Conservation (phyloP, 2,329 filamentous ascomycete species). For the Colletotrichum nymphaeae region DNA sequence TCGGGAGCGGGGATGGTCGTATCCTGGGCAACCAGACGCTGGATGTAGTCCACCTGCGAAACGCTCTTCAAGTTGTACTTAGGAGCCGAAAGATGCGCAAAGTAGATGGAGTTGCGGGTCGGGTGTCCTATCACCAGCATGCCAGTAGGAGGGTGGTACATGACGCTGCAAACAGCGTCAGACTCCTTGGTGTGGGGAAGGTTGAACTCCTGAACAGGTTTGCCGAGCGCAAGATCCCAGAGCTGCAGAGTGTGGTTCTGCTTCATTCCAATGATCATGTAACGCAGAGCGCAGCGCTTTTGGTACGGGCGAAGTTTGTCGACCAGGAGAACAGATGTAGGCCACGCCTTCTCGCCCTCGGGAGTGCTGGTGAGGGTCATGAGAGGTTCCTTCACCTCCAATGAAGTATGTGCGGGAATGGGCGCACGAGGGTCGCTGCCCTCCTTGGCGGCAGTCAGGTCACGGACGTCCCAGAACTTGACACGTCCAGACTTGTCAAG, state of each 20-base stretch:
- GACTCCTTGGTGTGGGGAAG: constrained; percentile 96
- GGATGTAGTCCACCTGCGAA: constrained; percentile 89
- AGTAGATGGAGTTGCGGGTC: constrained; percentile 96
- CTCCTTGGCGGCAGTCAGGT: constrained; percentile 70
- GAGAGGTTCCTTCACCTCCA: constrained; percentile 87
- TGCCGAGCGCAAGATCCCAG: constrained; percentile 95
- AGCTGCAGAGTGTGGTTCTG: constrained; percentile 98
- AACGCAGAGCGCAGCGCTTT: constrained; percentile 89
- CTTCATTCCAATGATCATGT: constrained; percentile 98
- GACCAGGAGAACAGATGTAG: constrained; percentile 93
- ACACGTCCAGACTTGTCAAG: constrained; percentile 96
- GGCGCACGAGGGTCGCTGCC: constrained; percentile 62
- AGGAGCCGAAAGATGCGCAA: constrained; percentile 93
- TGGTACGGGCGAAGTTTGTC: constrained; percentile 95
- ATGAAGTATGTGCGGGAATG: constrained; percentile 65
- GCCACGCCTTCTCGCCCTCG: constrained; percentile 93
- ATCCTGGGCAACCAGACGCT: constrained; percentile 80
- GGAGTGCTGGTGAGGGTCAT: constrained; percentile 89
- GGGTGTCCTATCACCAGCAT: constrained; percentile 97
- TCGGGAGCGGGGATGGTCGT: constrained; percentile 83
- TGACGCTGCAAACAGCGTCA: constrained; percentile 96
- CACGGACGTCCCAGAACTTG: constrained; percentile 97
- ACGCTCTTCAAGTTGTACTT: constrained; percentile 87
- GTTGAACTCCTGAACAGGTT: constrained; percentile 96
- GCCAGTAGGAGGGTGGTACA: constrained; percentile 90